Evolutionary conservation across 306 rosid genomes (phyloP).

Genomic region (Vachellia collinsii): DNA sequence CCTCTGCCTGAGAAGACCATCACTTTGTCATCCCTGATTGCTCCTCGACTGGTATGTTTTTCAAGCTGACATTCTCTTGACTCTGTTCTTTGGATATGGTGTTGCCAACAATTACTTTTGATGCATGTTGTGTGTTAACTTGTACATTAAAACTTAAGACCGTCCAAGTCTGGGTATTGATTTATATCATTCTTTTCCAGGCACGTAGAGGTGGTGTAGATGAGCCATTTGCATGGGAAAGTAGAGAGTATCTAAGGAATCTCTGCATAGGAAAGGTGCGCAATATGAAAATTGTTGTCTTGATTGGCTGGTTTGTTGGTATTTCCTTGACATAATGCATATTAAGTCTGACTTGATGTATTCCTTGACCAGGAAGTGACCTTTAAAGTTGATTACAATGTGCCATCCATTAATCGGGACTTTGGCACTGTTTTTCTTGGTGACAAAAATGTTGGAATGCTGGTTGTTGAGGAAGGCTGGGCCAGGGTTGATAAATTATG

Average conservation of each 20-base stretch:
- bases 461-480: conserved; percentile 92
- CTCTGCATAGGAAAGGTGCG: conserved; percentile 88
- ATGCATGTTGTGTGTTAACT: neutral
- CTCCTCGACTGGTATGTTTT: conserved; percentile 79
- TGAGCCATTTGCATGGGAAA: conserved; percentile 97
- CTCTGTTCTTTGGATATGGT: neutral
- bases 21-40: conserved; percentile 83
- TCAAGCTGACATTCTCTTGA: neutral
- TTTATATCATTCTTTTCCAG: conserved; percentile 34
- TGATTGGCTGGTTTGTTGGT: conserved; percentile 24
- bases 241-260: conserved; percentile 89
- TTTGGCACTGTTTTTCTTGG: conserved; percentile 90
- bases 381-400: conserved; percentile 82
- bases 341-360: conserved; percentile 24
- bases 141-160: neutral
- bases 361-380: conserved; percentile 73
- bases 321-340: neutral
- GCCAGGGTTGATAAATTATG: conserved; percentile 66
- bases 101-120: neutral
- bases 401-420: conserved; percentile 80
- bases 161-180: neutral
- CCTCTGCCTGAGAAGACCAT: conserved; percentile 90
- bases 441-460: conserved; percentile 75
- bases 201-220: conserved; percentile 89
- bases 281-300: neutral